Evolutionary conservation across 495 filamentous ascomycete genomes (phyloP).

Genomic region (Alectoria sarmentosa): DNA sequence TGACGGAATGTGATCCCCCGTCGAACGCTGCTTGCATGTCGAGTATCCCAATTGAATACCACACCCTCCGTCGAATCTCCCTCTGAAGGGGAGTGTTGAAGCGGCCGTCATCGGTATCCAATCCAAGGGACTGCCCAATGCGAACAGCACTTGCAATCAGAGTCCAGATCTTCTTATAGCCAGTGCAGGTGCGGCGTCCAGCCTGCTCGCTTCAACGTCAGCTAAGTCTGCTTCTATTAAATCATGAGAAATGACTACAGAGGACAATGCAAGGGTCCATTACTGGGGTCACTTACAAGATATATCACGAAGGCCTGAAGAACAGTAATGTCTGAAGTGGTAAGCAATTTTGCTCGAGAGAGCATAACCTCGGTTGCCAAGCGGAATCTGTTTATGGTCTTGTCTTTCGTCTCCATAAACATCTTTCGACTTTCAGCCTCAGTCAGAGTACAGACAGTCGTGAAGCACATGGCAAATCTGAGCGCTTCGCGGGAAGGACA

Average conservation of each 20-base stretch:
- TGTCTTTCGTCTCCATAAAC: neutral
- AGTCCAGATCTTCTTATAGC: conserved; percentile 5
- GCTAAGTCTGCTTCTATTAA: neutral
- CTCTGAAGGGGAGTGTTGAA: conserved; percentile 3
- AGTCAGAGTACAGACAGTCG: conserved; percentile 13
- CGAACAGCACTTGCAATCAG: conserved; percentile 14
- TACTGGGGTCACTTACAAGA: conserved; percentile 11
- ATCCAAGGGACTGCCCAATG: conserved; percentile 9
- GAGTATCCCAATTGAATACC: conserved; percentile 12
- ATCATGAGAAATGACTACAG: too few relatives aligned
- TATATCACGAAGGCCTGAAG: conserved; percentile 20
- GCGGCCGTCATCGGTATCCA: neutral
- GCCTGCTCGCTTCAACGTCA: neutral
- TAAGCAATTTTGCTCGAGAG: conserved; percentile 11
- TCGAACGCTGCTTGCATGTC: conserved; percentile 18
- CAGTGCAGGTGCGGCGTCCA: conserved; percentile 8
- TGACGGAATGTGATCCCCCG: conserved; percentile 7
- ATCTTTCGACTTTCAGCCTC: conserved; percentile 7
- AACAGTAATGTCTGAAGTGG: conserved; percentile 8
- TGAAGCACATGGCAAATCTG: conserved; percentile 17
- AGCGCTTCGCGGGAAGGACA: conserved; percentile 6
- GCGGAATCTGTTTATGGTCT: conserved; percentile 2
- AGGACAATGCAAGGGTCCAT: neutral
- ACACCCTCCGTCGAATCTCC: conserved; percentile 12
- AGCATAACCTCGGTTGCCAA: conserved; percentile 16